phyloP scores from a whole-genome alignment of 1,139 yeast genomes.

The Hemisphaericaspora lyxosophila region DNA sequence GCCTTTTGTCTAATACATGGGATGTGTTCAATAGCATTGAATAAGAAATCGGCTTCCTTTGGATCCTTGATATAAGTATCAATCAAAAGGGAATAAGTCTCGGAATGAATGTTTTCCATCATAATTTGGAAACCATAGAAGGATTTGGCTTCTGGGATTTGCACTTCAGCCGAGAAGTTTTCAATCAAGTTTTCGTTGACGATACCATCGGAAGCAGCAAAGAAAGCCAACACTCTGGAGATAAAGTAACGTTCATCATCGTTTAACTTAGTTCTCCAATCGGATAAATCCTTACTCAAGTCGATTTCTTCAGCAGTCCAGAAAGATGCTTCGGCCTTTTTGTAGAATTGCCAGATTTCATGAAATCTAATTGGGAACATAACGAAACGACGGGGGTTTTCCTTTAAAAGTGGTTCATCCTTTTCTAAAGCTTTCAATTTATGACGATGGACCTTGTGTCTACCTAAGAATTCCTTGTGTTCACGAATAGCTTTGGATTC shows the following conservation, averaged over 20 bases:
- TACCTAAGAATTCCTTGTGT: conserved; percentile 56
- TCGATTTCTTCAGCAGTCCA: conserved; percentile 99
- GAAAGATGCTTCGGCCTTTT: conserved; percentile 98
- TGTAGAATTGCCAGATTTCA: conserved; percentile 98
- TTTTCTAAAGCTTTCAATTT: conserved; percentile 71
- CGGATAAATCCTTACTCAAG: conserved; percentile 82
- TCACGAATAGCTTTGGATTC: conserved; percentile 20
- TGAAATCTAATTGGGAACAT: conserved; percentile 96
- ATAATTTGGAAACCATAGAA: conserved; percentile 98
- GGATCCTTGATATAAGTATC: conserved; percentile 96
- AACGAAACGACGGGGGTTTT: conserved; percentile 88
- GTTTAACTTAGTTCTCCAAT: conserved; percentile 83
- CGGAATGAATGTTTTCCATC: conserved; percentile 99
- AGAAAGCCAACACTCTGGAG: conserved; percentile 92
- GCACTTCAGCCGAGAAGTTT: conserved; percentile 96
- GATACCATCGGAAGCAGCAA: conserved; percentile 97
- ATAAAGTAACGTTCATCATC: conserved; percentile 90
- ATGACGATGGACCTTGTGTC: conserved; percentile 70
- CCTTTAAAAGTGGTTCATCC: conserved; percentile 85
- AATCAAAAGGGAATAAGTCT: conserved; percentile 90
- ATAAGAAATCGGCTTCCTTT: conserved; percentile 80
- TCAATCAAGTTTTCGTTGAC: conserved; percentile 97
- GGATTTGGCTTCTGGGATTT: conserved; percentile 96
- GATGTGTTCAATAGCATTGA: conserved; percentile 91
- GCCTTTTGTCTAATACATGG: conserved; percentile 96